Conservation (phyloP, 176 grass and related monocot genomes). For the Carex scoparia region DNA sequence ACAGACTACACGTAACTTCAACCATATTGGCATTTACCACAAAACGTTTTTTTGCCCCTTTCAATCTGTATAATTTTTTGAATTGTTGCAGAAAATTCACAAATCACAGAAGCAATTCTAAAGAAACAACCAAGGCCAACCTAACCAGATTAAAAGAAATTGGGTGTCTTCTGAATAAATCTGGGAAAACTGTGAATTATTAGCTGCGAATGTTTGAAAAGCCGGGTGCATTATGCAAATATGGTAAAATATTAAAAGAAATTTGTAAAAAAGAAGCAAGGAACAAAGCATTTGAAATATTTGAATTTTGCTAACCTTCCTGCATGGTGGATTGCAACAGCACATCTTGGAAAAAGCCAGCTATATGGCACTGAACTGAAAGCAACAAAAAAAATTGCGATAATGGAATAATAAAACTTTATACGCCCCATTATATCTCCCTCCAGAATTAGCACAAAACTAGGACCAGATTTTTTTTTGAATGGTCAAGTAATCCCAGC, state of each 20-base stretch:
- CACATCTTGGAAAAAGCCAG: slow-evolving; percentile 77
- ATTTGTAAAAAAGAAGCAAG: background rate
- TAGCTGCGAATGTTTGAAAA: background rate
- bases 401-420: background rate
- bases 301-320: slow-evolving; percentile 46
- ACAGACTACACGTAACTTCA: background rate
- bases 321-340: slow-evolving; percentile 69
- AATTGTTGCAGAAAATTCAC: background rate
- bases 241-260: background rate
- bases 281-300: background rate
- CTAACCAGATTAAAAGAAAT: background rate
- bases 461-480: background rate
- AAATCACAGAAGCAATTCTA: background rate
- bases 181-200: background rate
- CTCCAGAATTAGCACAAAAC: background rate
- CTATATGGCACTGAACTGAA: slow-evolving; percentile 82
- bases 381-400: background rate
- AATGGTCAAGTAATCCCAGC: background rate
- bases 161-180: background rate
- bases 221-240: background rate
- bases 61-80: background rate
- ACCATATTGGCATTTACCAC: background rate
- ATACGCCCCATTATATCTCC: background rate
- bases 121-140: background rate
- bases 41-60: background rate